A percentile compares a stretch with the other conserved stretches of the same genome.
Conservation (phyloP, 1,284 basidiomycete genomes). For the Xerocomus amazonicus region DNA sequence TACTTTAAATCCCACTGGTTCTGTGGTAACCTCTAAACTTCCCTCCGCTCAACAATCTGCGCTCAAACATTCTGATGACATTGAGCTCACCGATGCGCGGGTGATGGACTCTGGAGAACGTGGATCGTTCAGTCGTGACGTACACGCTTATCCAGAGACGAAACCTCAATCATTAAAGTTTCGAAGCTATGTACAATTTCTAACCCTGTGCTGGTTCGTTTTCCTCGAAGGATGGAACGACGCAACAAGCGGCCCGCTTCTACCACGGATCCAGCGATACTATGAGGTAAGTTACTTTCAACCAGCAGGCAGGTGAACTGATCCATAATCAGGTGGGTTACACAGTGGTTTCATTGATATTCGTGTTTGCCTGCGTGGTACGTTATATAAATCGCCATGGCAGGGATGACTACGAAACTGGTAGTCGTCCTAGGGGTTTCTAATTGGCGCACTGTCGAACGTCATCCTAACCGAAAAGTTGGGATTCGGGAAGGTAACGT, state of each 20-base stretch:
- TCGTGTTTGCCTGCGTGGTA: conserved; percentile 19
- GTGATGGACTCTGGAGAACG: too few species aligned
- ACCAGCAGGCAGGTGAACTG: neutral
- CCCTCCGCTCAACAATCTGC: conserved; percentile 3
- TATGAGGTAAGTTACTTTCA: conserved; percentile 16
- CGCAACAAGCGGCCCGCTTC: too few species aligned
- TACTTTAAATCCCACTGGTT: neutral
- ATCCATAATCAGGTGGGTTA: conserved; percentile 16
- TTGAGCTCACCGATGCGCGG: neutral
- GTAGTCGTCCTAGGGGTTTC: conserved; percentile 21
- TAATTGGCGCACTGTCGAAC: conserved; percentile 26
- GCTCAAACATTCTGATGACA: neutral
- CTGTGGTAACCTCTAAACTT: neutral
- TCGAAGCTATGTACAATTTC: too few species aligned
- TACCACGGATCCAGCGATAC: conserved; percentile 26
- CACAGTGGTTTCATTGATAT: conserved; percentile 14
- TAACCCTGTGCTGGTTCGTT: too few species aligned
- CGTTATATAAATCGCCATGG: conserved; percentile 1
- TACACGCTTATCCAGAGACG: too few species aligned
- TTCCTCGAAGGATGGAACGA: too few species aligned
- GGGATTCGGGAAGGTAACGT: conserved; percentile 31
- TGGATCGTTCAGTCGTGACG: too few species aligned
- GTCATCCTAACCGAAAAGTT: conserved; percentile 18
- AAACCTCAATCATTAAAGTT: too few species aligned
- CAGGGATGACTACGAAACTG: neutral